Evolutionary conservation across 1,139 yeast genomes (phyloP), one percentile per base, ranked within the genome.

Genomic region (Candida tropicalis): DNA sequence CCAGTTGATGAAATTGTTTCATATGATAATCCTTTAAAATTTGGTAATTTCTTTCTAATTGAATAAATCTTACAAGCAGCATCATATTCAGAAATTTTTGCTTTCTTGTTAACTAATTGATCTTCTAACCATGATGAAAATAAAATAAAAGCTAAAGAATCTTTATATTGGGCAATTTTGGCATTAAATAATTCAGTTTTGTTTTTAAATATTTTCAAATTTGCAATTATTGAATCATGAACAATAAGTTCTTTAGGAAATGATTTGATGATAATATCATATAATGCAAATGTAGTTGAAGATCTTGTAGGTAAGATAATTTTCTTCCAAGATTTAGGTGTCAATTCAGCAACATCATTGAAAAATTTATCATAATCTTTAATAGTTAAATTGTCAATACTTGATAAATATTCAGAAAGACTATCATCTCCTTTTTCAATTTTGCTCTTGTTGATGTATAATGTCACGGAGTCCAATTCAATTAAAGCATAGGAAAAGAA

Each of bases 1-100:
- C 84, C 84, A 1, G 79, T 57, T 5, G 82, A 75, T 1, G 81
- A 73, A 31, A 79, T 79, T 1, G 82, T 74, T 41, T 72, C 80
- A 52, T 77, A 79, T 1, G 82, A 75, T 24, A 76, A 63, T 0
- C 82, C 81, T 51, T 71, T 71, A 54, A 75, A 79, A 48, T 76
- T 65, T 1, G 78, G 75, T 42, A 76, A 58, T 35, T 61, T 58
- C 4, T 62, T 50, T 40, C 84, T 59, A 31, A 75, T 73, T 11
- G 67, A 50, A 42, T 60, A 72, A 2, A 73, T 68, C 44, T 73
- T 73, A 40, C 67, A 64, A 9, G 77, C 73, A 2, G 75, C 78
- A 34, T 73, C 68, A 48, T 67, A 73, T 48, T 74, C 79, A 25
- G 67, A 57, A 10, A 73, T 44, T 8, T 42, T 45, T 6, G 41